Evolutionary conservation across 2,329 filamentous ascomycete genomes (phyloP), one percentile per base, ranked within the genome.

Genomic region (Calonectria pteridis): DNA sequence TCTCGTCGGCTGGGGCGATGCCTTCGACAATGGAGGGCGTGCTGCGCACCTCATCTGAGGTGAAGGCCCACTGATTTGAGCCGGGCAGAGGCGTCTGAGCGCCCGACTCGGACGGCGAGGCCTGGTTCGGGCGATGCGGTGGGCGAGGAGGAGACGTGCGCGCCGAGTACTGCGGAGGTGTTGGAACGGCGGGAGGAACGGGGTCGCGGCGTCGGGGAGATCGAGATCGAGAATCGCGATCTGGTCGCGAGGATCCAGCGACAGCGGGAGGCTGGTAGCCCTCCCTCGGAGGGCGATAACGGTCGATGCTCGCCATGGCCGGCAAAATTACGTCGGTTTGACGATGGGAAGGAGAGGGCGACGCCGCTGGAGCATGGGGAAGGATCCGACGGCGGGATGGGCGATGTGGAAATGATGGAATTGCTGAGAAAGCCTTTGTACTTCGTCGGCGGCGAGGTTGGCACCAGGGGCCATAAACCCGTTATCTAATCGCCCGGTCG

Each of bases 21-120:
- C 96, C 96, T 78, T 98, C 94, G 18, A 95, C 85, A 73, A 97
- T 93, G 67, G 95, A 97, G 0, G 97, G 97, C 9, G 95, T 94
- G 81, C 93, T 94, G 67, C 91, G 86, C 31, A 98, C 90, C 85
- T 99, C 97, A 62, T 95, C 93, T 58, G 94, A 89, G 18, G 93
- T 94, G 83, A 98, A 98, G 69, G 95, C 90, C 97, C 97, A 99
- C 88, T 98, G 96, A 75, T 88, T 89, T 64, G 85, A 84, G 50
- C 81, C 76, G 53, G 83, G 76, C 14, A 83, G 75, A 2, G 85
- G 82, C 63, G 83, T 83, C 75, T 86, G 84, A 33, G 86, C 83
- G 35, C 81, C 81, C 7, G 85, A 84, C 33, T 81, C 84, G 50
- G 83, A 79, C 16, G 88, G 87, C 29, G 88, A 88, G 20, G 84